Evolutionary conservation across 1,284 basidiomycete genomes (phyloP).

Genomic region (Tetrapyrgos nigripes): DNA sequence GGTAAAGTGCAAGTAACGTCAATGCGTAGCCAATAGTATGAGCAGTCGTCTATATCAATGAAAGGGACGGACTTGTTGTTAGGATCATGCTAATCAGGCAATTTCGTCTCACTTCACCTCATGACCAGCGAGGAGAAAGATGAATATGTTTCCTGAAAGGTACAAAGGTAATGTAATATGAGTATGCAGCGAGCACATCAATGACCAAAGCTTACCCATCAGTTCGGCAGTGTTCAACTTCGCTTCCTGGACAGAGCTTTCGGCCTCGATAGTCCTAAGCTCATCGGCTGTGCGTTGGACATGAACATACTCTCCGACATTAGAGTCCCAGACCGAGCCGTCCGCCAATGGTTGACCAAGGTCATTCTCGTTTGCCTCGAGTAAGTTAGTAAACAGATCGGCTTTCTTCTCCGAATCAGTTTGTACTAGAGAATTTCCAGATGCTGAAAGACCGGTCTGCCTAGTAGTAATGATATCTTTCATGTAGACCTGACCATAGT

Average conservation of each 20-base stretch:
- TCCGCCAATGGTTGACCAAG: background rate
- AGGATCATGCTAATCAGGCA: background rate
- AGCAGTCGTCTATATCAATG: slow-evolving; percentile 40
- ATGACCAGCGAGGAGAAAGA: background rate
- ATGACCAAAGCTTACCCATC: background rate
- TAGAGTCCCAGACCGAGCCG: background rate
- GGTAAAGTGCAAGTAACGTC: slow-evolving; percentile 43
- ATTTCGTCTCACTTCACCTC: background rate
- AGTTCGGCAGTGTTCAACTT: background rate
- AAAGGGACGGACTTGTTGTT: background rate
- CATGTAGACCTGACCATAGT: background rate
- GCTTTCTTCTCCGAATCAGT: background rate
- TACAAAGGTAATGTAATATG: background rate
- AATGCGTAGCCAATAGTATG: slow-evolving; percentile 42
- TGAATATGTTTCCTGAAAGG: background rate
- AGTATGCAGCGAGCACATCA: background rate
- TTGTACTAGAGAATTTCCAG: background rate
- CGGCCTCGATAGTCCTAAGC: background rate
- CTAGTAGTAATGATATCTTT: background rate
- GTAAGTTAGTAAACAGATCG: background rate
- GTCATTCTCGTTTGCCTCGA: background rate
- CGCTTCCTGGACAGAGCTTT: background rate
- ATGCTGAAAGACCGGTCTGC: background rate
- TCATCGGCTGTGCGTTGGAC: background rate
- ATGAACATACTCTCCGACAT: background rate